Conservation (phyloP, 805 yeast genomes). For the Lachancea cidri region DNA sequence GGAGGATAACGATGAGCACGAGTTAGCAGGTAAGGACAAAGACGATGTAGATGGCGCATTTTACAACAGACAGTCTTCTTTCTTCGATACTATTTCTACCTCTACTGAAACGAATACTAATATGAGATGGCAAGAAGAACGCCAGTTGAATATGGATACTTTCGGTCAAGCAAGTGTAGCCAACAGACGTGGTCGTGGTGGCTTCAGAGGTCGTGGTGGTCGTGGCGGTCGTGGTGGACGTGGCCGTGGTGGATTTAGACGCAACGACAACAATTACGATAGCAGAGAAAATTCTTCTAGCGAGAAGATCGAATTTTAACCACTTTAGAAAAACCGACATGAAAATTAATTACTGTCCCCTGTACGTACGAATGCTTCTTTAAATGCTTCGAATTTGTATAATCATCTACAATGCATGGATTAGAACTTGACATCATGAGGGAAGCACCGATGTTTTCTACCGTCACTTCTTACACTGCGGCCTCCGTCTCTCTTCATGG, state of each 20-base stretch:
- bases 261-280: slow-evolving; percentile 13
- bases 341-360: too few relatives aligned
- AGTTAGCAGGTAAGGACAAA: slow-evolving; percentile 15
- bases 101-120: slow-evolving; percentile 45
- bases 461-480: slow-evolving; percentile 57
- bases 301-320: slow-evolving; percentile 14
- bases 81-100: slow-evolving; percentile 81
- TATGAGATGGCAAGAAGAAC: slow-evolving; percentile 70
- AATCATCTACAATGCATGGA: too few relatives aligned
- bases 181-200: slow-evolving; percentile 48
- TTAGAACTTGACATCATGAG: slow-evolving; percentile 61
- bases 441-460: slow-evolving; percentile 51
- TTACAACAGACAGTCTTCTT: slow-evolving; percentile 79
- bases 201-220: slow-evolving; percentile 39
- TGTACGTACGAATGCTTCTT: too few relatives aligned
- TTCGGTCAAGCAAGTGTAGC: slow-evolving; percentile 67
- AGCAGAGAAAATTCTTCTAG: slow-evolving; percentile 14
- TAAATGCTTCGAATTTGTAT: not conserved
- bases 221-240: slow-evolving; percentile 33
- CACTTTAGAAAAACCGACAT: not conserved
- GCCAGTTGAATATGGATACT: slow-evolving; percentile 69
- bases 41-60: slow-evolving; percentile 23
- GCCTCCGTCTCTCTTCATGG: slow-evolving; percentile 51
- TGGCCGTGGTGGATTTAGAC: slow-evolving; percentile 31
- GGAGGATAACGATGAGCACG: slow-evolving; percentile 33